A percentile compares a stretch with the other conserved stretches of the same genome.
Evolutionary conservation across 345 rosid genomes (phyloP).

Genomic region (Eucalyptus cloeziana): DNA sequence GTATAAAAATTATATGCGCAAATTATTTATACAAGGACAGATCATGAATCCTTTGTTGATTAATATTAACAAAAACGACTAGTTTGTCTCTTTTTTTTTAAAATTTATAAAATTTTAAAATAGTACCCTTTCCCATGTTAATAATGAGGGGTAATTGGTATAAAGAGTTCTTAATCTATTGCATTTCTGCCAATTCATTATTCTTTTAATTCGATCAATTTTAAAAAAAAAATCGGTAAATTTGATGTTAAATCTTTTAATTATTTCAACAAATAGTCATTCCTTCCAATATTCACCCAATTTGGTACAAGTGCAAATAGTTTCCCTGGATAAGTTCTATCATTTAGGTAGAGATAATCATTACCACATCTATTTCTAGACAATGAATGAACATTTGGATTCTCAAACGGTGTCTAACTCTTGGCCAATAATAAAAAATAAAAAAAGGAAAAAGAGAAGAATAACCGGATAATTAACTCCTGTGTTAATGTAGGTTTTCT

Average conservation of each 20-base stretch:
- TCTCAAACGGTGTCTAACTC: background rate
- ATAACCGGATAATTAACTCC: background rate
- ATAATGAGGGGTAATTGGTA: background rate
- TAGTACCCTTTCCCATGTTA: background rate
- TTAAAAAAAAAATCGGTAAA: fast-evolving
- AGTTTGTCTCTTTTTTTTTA: fast-evolving
- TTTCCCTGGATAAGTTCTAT: background rate
- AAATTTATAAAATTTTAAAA: background rate
- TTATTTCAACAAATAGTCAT: background rate
- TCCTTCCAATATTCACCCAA: fast-evolving
- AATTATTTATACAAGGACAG: background rate
- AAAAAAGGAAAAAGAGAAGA: background rate
- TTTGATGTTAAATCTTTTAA: background rate
- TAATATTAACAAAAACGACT: background rate
- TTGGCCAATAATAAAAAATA: background rate
- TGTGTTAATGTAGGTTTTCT: background rate
- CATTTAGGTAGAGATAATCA: background rate
- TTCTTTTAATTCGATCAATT: background rate
- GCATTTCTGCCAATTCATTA: fast-evolving
- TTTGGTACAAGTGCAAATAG: background rate
- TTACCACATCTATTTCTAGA: background rate
- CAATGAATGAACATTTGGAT: background rate
- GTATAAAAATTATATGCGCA: background rate
- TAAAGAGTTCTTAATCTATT: fast-evolving
- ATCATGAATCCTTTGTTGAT: background rate